phyloP scores from a whole-genome alignment of 78 protist species.

The slime mould (Dictyostelium discoideum) region DNA sequence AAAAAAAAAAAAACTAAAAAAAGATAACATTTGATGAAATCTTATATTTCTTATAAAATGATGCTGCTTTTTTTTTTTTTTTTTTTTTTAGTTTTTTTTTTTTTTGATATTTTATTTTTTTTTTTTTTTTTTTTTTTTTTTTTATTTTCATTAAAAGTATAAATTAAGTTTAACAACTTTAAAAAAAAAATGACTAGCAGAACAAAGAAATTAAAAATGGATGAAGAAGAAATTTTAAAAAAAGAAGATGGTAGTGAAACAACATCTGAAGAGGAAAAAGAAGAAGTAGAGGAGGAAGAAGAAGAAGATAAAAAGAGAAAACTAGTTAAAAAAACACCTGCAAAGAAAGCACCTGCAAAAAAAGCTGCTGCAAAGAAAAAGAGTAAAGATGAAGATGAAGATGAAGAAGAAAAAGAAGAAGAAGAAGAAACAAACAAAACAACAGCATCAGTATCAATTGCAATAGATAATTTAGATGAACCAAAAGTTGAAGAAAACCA shows the following conservation, averaged over 20 bases:
- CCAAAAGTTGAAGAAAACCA: constrained; percentile 26
- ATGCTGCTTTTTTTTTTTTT: neutral
- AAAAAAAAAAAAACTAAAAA: neutral
- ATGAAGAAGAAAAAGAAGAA: constrained; percentile 16
- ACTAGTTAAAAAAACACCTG: neutral
- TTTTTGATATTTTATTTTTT: neutral
- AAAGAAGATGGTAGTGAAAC: neutral
- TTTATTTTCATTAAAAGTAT: neutral
- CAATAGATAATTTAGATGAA: neutral
- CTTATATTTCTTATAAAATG: neutral
- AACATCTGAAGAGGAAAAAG: neutral
- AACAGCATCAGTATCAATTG: neutral
- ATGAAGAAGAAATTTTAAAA: neutral
- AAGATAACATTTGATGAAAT: neutral
- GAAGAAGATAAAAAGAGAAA: neutral
- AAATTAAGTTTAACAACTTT: neutral
- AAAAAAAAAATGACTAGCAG: neutral
- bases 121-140: neutral
- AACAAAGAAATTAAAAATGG: constrained; percentile 17
- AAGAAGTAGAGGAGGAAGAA: constrained; percentile 3
- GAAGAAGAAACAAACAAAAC: constrained; percentile 23
- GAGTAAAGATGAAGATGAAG: constrained; percentile 25
- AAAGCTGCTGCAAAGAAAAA: neutral
- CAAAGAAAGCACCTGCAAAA: neutral
- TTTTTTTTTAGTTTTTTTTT: no score